phyloP scores from a whole-genome alignment of 1,139 yeast genomes.

The Geotrichum restrictum region DNA sequence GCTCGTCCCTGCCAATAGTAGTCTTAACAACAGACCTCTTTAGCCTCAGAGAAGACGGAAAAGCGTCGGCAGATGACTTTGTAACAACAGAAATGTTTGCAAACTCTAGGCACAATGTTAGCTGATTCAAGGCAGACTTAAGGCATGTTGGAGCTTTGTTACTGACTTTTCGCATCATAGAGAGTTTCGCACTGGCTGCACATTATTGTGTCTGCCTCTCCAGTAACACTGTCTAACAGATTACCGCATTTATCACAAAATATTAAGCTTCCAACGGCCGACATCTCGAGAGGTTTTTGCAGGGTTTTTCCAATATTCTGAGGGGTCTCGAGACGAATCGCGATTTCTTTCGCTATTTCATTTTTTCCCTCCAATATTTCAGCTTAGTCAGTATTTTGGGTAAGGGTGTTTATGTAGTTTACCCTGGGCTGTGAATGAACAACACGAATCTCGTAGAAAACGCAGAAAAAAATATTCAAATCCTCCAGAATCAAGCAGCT shows the following conservation, averaged over 20 bases:
- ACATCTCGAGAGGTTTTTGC: slow-evolving; percentile 48
- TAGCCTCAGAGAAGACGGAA: slow-evolving; percentile 77
- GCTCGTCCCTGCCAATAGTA: slow-evolving; percentile 65
- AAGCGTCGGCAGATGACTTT: slow-evolving; percentile 81
- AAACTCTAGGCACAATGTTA: slow-evolving; percentile 43
- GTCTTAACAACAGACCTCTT: slow-evolving; percentile 91
- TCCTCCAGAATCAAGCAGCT: too few species aligned
- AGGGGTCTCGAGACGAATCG: neutral
- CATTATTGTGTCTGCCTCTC: slow-evolving; percentile 43
- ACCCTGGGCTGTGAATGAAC: too few species aligned
- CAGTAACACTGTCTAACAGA: slow-evolving; percentile 65
- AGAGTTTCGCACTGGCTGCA: slow-evolving; percentile 66
- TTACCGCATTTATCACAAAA: slow-evolving; percentile 95
- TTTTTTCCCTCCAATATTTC: neutral
- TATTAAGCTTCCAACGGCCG: slow-evolving; percentile 90
- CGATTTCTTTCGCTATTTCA: neutral
- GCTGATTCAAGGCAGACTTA: neutral
- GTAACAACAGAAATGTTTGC: slow-evolving; percentile 82
- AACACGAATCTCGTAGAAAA: too few species aligned
- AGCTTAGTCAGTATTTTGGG: neutral
- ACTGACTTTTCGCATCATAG: slow-evolving; percentile 45
- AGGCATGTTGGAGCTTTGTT: neutral
- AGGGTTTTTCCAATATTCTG: neutral
- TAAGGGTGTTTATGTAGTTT: too few species aligned
- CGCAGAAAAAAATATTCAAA: too few species aligned